Evolutionary conservation across 805 yeast species (phyloP), one percentile per base, ranked within the genome.

Genomic region (Yamadazyma paraphyllophila): DNA sequence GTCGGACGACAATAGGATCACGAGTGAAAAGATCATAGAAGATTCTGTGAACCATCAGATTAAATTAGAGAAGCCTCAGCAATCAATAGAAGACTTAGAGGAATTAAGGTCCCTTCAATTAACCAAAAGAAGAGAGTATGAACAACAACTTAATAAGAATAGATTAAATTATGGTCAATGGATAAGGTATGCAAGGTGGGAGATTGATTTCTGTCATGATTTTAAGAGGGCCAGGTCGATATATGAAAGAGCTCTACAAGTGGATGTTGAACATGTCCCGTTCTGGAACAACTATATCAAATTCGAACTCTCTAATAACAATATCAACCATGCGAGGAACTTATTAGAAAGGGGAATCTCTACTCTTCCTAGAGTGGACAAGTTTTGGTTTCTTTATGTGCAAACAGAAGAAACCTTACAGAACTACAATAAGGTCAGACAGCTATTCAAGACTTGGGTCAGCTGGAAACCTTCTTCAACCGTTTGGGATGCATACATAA

Each of bases 151-250:
- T 43, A 80, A 94, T 54, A 77, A 94, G 53, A 92, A 92, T 60
- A 69, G 96, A 48, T 77, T 85, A 30, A 90, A 89, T 57, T 74
- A 78, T 57, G 85, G 88, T 1, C 96, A 90, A 60, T 94, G 98
- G 97, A 74, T 88, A 60, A 72, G 97, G 45, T 94, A 92, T 62
- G 98, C 97, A 0, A 78, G 77, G 47, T 88, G 90, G 79, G 99
- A 92, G 63, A 62, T 83, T 3, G 85, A 85, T 4, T 64, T 67
- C 48, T 92, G 88, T 54, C 84, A 81, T 48, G 96, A 92, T 57
- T 73, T 78, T 49, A 73, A 78, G 14, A 71, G 97, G 16, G 96
- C 96, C 0, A 71, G 98, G 45, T 87, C 97, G 0, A 73, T 94
- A 5, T 86, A 85, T 65, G 99, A 92, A 62, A 73, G 98, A 42